phyloP scores from a whole-genome alignment of 345 rosid genomes.

The Citrus trifoliata region DNA sequence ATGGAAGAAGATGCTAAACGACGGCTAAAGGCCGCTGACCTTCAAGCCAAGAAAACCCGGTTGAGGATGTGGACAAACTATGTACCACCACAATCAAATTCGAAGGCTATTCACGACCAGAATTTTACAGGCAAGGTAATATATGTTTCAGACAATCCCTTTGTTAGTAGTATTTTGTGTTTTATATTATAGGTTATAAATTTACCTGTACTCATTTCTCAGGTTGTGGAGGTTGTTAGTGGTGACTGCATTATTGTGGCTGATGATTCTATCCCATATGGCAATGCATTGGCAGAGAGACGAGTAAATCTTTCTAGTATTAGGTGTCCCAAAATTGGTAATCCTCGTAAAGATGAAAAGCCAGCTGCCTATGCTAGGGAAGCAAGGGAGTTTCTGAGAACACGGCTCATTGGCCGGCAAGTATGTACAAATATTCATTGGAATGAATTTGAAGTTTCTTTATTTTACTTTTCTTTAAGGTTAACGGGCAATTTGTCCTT shows the following conservation, averaged over 20 bases:
- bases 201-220: constrained; percentile 11
- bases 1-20: constrained; percentile 93
- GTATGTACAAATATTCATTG: constrained; percentile 29
- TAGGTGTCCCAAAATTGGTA: constrained; percentile 84
- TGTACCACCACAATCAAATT: constrained; percentile 77
- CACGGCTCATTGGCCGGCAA: constrained; percentile 74
- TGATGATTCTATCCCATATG: constrained; percentile 84
- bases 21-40: constrained; percentile 75
- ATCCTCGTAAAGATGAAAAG: constrained; percentile 84
- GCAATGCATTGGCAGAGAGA: constrained; percentile 82
- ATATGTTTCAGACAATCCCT: not conserved
- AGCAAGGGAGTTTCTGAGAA: constrained; percentile 82
- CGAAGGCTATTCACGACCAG: constrained; percentile 88
- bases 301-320: constrained; percentile 92
- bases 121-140: constrained; percentile 88
- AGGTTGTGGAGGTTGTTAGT: constrained; percentile 97
- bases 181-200: not conserved
- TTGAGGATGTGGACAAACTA: constrained; percentile 86
- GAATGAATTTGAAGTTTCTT: not conserved
- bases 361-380: constrained; percentile 95
- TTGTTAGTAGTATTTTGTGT: not conserved
- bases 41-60: constrained; percentile 79
- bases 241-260: constrained; percentile 93
- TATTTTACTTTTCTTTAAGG: not conserved
- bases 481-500: not conserved